Evolutionary conservation across 2,329 filamentous ascomycete species (phyloP).

Genomic region (Cladosporium sp.): DNA sequence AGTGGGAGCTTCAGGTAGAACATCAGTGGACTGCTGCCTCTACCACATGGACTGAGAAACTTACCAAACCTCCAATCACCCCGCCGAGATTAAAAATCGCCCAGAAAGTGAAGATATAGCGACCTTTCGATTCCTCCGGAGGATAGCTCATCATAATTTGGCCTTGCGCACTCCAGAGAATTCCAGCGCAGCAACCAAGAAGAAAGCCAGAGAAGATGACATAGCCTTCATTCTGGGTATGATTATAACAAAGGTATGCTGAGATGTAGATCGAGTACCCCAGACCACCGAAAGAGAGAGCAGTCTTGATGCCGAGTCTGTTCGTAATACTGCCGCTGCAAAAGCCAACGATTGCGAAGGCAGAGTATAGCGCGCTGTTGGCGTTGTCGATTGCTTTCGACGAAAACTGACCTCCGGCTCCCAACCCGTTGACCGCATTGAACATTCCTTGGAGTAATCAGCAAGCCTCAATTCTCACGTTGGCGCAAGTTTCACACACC

Average conservation of each 20-base stretch:
- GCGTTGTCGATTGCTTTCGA: slow-evolving; percentile 57
- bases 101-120: slow-evolving; percentile 91
- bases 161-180: slow-evolving; percentile 81
- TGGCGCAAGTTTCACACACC: slow-evolving; percentile 32
- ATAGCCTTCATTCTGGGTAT: slow-evolving; percentile 68
- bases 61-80: slow-evolving; percentile 78
- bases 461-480: neutral
- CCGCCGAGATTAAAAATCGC: slow-evolving; percentile 91
- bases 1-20: too few relatives aligned
- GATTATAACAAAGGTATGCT: slow-evolving; percentile 70
- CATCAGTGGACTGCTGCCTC: too few relatives aligned
- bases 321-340: slow-evolving; percentile 74
- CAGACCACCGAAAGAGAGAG: slow-evolving; percentile 71
- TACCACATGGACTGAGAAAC: too few relatives aligned
- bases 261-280: slow-evolving; percentile 77
- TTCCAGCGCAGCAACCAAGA: slow-evolving; percentile 75
- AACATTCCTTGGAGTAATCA: slow-evolving; percentile 46
- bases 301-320: slow-evolving; percentile 68
- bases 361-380: slow-evolving; percentile 71
- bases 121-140: slow-evolving; percentile 76
- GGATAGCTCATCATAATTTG: slow-evolving; percentile 92
- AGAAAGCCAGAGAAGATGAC: slow-evolving; percentile 75
- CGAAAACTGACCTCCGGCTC: slow-evolving; percentile 51
- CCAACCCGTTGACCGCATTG: slow-evolving; percentile 55
- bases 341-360: slow-evolving; percentile 67